A percentile compares a stretch with the other conserved stretches of the same genome.
Conservation (phyloP, 768 basidiomycete genomes). For the Suillus decipiens region DNA sequence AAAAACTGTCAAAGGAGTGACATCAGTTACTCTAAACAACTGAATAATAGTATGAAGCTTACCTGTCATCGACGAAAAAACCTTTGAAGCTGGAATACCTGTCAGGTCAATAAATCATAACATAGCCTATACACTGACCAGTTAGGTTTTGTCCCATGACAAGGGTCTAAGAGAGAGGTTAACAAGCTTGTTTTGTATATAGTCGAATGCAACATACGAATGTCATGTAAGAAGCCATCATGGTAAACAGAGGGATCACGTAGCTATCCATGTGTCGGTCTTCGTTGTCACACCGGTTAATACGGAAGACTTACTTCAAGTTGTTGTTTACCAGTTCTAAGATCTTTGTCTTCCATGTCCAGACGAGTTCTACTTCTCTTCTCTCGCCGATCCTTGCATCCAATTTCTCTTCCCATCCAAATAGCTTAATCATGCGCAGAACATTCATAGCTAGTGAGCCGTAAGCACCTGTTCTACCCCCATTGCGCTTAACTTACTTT, state of each 20-base stretch:
- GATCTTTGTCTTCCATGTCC: constrained; percentile 54
- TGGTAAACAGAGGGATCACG: constrained; percentile 61
- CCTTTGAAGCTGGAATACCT: constrained; percentile 31
- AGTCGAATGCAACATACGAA: constrained; percentile 43
- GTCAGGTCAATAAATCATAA: constrained; percentile 8
- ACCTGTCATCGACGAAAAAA: constrained; percentile 42
- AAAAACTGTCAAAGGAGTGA: constrained; percentile 44
- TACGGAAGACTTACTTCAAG: constrained; percentile 14
- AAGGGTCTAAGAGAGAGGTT: constrained; percentile 13
- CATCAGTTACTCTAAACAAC: not conserved
- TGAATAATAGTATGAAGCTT: constrained; percentile 1
- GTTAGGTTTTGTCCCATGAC: constrained; percentile 18
- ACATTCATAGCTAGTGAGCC: constrained; percentile 48
- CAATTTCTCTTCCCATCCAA: constrained; percentile 66
- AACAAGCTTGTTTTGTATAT: not conserved
- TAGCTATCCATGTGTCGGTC: constrained; percentile 38
- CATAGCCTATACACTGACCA: constrained; percentile 7
- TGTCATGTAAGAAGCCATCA: constrained; percentile 63
- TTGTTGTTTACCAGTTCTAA: constrained; percentile 46
- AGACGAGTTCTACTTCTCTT: constrained; percentile 60
- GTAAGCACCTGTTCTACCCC: constrained; percentile 9
- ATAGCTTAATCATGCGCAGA: constrained; percentile 70
- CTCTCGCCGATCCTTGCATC: constrained; percentile 52
- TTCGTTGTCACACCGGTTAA: not conserved
- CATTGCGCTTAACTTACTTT: constrained; percentile 41